Evolutionary conservation across 768 basidiomycete species (phyloP).

Genomic region (Tulasnella sp.): DNA sequence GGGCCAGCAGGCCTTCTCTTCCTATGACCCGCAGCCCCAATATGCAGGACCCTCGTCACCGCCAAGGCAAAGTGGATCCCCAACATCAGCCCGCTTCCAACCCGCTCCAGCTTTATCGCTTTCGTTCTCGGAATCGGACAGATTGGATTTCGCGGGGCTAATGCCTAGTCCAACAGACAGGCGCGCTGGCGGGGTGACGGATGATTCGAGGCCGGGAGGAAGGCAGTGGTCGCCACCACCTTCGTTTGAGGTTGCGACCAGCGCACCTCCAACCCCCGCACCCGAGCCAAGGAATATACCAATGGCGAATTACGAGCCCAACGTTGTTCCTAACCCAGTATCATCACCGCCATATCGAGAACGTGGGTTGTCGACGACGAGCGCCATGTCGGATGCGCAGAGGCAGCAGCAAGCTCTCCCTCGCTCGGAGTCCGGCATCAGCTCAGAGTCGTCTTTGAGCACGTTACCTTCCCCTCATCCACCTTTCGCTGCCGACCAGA

Average conservation of each 20-base stretch:
- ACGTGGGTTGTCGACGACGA: background rate
- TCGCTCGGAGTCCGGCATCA: constrained; percentile 10
- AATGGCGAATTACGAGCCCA: constrained; percentile 17
- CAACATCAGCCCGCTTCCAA: background rate
- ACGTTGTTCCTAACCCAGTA: background rate
- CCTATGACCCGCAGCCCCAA: background rate
- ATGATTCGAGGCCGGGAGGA: constrained; percentile 5
- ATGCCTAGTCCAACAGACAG: constrained; percentile 15
- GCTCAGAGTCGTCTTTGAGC: constrained; percentile 16
- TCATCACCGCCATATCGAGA: background rate
- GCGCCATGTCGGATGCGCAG: constrained; percentile 10
- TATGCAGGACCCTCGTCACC: constrained; percentile 1
- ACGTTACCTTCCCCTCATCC: constrained; percentile 18
- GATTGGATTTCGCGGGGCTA: background rate
- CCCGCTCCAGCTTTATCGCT: constrained; percentile 15
- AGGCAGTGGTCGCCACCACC: constrained; percentile 18
- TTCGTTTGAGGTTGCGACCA: constrained; percentile 20
- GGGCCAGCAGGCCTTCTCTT: background rate
- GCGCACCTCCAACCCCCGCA: constrained; percentile 3
- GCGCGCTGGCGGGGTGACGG: background rate
- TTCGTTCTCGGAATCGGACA: background rate
- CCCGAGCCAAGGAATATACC: background rate
- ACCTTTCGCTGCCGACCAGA: constrained; percentile 6
- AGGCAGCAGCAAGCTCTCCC: background rate
- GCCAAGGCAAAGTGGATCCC: background rate